Evolutionary conservation across 2,329 filamentous ascomycete species (phyloP).

Genomic region (Epichloe sp.): DNA sequence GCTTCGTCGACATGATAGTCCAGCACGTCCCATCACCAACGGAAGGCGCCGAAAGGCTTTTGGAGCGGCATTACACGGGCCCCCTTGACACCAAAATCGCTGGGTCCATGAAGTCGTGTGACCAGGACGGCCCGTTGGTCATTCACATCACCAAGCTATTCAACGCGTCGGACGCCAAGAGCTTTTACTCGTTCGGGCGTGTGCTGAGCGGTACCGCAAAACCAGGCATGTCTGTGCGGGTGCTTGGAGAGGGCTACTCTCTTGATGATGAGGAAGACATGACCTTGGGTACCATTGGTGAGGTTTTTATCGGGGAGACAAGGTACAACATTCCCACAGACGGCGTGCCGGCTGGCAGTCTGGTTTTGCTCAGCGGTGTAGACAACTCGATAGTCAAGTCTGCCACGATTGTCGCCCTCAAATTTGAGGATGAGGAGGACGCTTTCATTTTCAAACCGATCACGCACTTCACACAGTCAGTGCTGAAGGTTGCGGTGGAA

Average conservation of each 20-base stretch:
- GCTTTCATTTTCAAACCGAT: slow-evolving; percentile 92
- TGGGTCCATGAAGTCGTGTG: slow-evolving; percentile 65
- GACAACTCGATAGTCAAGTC: slow-evolving; percentile 99
- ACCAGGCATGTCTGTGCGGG: slow-evolving; percentile 70
- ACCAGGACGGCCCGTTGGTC: slow-evolving; percentile 84
- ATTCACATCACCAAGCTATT: slow-evolving; percentile 89
- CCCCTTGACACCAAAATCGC: slow-evolving; percentile 73
- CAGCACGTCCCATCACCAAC: slow-evolving; percentile 79
- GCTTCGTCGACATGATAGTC: slow-evolving; percentile 92
- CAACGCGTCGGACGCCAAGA: slow-evolving; percentile 78
- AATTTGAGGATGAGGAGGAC: slow-evolving; percentile 75
- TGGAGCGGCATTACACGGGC: slow-evolving; percentile 86
- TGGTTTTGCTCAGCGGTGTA: slow-evolving; percentile 81
- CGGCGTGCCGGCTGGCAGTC: slow-evolving; percentile 86
- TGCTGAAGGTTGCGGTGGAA: slow-evolving; percentile 95
- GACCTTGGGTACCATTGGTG: slow-evolving; percentile 69
- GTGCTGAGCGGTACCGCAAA: slow-evolving; percentile 85
- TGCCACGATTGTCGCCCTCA: slow-evolving; percentile 73
- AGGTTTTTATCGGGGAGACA: slow-evolving; percentile 84
- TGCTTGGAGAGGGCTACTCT: slow-evolving; percentile 90
- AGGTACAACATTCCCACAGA: slow-evolving; percentile 86
- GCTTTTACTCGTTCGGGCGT: slow-evolving; percentile 79
- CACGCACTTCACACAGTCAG: slow-evolving; percentile 89
- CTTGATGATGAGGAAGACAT: slow-evolving; percentile 98
- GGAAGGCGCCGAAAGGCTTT: slow-evolving; percentile 60